phyloP scores from a whole-genome alignment of 1,139 yeast species.

The Kodamaea sp. region DNA sequence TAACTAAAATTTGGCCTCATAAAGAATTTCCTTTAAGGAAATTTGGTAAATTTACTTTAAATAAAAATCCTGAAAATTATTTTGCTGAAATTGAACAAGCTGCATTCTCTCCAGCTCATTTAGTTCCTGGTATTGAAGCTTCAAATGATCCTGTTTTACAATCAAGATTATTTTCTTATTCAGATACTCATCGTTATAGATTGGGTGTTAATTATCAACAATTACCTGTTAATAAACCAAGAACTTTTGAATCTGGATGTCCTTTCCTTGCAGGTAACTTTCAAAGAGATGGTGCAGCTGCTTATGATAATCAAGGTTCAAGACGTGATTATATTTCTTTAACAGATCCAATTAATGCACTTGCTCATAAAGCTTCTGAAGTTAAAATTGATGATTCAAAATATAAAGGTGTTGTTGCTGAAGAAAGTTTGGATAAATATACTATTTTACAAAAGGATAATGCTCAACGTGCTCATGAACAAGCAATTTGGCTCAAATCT shows the following conservation, averaged over 20 bases:
- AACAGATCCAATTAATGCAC: slow-evolving; percentile 19
- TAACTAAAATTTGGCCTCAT: slow-evolving; percentile 65
- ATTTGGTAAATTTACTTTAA: slow-evolving; percentile 52
- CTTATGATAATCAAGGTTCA: slow-evolving; percentile 19
- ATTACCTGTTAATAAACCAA: slow-evolving; percentile 27
- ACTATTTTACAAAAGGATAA: slow-evolving; percentile 23
- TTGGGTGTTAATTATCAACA: slow-evolving; percentile 31
- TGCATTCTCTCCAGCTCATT: slow-evolving; percentile 58
- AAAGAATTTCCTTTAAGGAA: slow-evolving; percentile 54
- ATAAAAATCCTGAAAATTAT: slow-evolving; percentile 55
- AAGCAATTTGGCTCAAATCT: slow-evolving; percentile 33
- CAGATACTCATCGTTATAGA: slow-evolving; percentile 63
- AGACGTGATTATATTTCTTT: slow-evolving; percentile 34
- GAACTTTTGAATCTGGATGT: slow-evolving; percentile 20
- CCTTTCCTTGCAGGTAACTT: slow-evolving; percentile 37
- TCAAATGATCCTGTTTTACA: slow-evolving; percentile 61
- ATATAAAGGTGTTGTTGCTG: slow-evolving; percentile 27
- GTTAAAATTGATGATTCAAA: slow-evolving; percentile 17
- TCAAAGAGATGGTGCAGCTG: slow-evolving; percentile 37
- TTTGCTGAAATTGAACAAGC: slow-evolving; percentile 59
- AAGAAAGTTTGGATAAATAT: slow-evolving; percentile 20
- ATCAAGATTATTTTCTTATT: slow-evolving; percentile 54
- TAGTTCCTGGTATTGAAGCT: slow-evolving; percentile 58
- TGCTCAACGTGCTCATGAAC: slow-evolving; percentile 30
- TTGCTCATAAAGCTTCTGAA: slow-evolving; percentile 15